A percentile compares a stretch with the other conserved stretches of the same genome.
Conservation (phyloP, 2,329 filamentous ascomycete species). For the Claviceps paspali region DNA sequence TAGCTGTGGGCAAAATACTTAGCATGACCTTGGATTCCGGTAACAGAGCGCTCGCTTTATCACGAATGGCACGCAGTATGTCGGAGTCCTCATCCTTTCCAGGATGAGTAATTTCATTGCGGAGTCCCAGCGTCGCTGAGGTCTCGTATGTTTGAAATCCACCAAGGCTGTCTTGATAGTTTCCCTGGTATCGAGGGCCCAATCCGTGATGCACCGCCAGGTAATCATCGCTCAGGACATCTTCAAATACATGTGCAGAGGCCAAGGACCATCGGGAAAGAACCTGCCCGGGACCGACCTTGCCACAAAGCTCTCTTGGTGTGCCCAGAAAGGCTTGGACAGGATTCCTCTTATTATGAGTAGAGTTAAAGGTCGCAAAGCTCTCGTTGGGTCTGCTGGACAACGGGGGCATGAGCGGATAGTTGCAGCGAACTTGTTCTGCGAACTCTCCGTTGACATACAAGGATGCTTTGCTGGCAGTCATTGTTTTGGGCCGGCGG, state of each 20-base stretch:
- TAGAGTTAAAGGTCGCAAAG: slow-evolving; percentile 53
- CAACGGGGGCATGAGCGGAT: slow-evolving; percentile 60
- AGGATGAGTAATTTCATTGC: slow-evolving; percentile 80
- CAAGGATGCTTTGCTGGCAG: slow-evolving; percentile 66
- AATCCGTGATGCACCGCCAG: slow-evolving; percentile 82
- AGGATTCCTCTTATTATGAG: slow-evolving; percentile 41
- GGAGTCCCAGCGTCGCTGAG: slow-evolving; percentile 75
- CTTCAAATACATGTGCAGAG: slow-evolving; percentile 77
- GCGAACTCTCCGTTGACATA: slow-evolving; percentile 90
- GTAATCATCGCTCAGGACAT: slow-evolving; percentile 78
- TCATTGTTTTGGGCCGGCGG: slow-evolving; percentile 58
- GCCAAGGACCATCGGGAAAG: slow-evolving; percentile 78
- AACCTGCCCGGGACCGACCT: slow-evolving; percentile 56
- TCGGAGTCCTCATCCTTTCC: slow-evolving; percentile 86
- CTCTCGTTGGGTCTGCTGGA: slow-evolving; percentile 49
- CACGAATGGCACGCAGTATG: slow-evolving; percentile 74
- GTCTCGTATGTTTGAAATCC: slow-evolving; percentile 94
- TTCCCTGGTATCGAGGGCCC: slow-evolving; percentile 81
- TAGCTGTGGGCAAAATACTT: slow-evolving; percentile 65
- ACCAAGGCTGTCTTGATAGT: slow-evolving; percentile 91
- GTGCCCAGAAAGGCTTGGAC: slow-evolving; percentile 92
- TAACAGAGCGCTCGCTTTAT: slow-evolving; percentile 68
- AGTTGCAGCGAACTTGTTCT: slow-evolving; percentile 80
- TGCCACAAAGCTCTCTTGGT: slow-evolving; percentile 69
- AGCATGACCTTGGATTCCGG: slow-evolving; percentile 70